Percentiles rank a stretch among this genome's conserved stretches.
phyloP scores from a whole-genome alignment of 2,329 filamentous ascomycete species.

The Cytospora paraplurivora region DNA sequence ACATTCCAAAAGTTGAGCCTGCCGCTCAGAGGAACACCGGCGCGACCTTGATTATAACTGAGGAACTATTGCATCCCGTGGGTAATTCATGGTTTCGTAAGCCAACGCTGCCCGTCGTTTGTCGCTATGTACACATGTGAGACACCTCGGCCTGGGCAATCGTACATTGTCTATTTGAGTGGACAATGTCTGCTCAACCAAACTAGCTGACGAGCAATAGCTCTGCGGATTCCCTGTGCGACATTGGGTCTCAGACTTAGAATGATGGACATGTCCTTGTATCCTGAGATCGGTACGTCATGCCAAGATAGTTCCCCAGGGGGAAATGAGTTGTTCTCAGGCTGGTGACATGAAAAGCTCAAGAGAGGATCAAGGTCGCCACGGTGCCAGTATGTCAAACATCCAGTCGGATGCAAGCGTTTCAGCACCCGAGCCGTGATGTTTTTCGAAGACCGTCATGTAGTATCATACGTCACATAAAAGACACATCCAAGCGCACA shows the following conservation, averaged over 20 bases:
- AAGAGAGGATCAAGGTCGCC: too few species aligned
- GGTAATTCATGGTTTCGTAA: slow-evolving; percentile 43
- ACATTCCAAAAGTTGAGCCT: slow-evolving; percentile 38
- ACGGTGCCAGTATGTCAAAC: too few species aligned
- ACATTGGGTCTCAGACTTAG: slow-evolving; percentile 35
- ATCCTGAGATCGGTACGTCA: slow-evolving; percentile 10
- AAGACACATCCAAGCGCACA: too few species aligned
- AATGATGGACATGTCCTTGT: slow-evolving; percentile 29
- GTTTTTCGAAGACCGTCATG: too few species aligned
- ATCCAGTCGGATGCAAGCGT: too few species aligned
- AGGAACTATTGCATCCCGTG: slow-evolving; percentile 42
- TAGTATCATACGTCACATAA: too few species aligned
- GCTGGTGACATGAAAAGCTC: too few species aligned
- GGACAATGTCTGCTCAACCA: slow-evolving; percentile 46
- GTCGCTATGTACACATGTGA: slow-evolving; percentile 41
- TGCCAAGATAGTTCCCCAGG: too few species aligned
- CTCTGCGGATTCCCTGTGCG: slow-evolving; percentile 49
- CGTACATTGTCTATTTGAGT: slow-evolving; percentile 36
- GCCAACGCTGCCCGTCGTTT: slow-evolving; percentile 29
- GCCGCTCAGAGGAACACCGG: slow-evolving; percentile 40
- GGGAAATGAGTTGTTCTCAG: too few species aligned
- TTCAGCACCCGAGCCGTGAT: too few species aligned
- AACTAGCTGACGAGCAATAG: slow-evolving; percentile 46
- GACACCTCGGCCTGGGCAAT: slow-evolving; percentile 43
- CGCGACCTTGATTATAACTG: slow-evolving; percentile 40